A percentile compares a stretch with the other conserved stretches of the same genome.
Evolutionary conservation across 1,284 basidiomycete genomes (phyloP).

Genomic region (Fistulinella cinereoalba): DNA sequence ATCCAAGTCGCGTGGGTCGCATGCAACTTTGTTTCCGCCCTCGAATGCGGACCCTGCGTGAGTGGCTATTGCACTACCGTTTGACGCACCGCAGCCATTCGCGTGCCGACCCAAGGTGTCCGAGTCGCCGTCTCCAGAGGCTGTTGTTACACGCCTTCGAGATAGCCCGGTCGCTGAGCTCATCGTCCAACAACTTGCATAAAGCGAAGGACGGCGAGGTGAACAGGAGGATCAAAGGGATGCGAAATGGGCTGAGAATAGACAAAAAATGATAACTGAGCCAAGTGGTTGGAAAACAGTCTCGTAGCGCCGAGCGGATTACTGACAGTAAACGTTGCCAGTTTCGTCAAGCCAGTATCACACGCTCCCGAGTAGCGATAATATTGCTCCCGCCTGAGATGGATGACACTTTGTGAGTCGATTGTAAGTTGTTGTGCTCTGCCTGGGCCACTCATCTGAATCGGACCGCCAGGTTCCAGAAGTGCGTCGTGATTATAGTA

Average conservation of each 20-base stretch:
- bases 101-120: constrained; percentile 28
- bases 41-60: constrained; percentile 78
- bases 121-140: constrained; percentile 38
- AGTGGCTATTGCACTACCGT: constrained; percentile 27
- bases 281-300: not conserved
- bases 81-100: constrained; percentile 36
- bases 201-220: constrained; percentile 11
- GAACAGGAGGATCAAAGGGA: constrained; percentile 2
- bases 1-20: constrained; percentile 89
- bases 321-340: not conserved
- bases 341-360: not conserved
- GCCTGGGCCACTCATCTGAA: too few species aligned
- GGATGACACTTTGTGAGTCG: too few species aligned
- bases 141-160: constrained; percentile 49
- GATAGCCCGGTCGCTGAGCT: constrained; percentile 47
- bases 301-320: not conserved
- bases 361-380: not conserved
- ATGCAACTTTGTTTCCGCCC: constrained; percentile 85
- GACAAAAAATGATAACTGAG: constrained; percentile 3
- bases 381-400: not conserved
- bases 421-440: too few species aligned
- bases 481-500: too few species aligned
- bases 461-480: too few species aligned
- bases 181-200: constrained; percentile 35
- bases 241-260: not conserved